Conservation (phyloP, 129 eudicot species). For the Ambrosia artemisiifolia region DNA sequence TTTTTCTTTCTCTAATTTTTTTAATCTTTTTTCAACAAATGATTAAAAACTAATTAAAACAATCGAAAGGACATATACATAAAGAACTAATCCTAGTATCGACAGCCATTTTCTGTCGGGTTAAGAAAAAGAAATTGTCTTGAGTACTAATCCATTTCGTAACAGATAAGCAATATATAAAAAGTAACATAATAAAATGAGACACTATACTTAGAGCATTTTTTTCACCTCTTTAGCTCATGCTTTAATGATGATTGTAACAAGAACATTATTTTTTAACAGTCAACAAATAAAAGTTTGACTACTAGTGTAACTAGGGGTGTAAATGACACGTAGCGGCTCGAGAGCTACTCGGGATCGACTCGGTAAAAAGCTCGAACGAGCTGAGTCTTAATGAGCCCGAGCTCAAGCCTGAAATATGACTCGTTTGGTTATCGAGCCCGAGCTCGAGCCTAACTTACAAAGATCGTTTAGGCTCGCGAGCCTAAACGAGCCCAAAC, state of each 20-base stretch:
- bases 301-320: too few relatives aligned
- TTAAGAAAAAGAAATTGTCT: constrained; percentile 30
- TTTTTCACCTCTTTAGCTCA: constrained; percentile 19
- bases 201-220: constrained; percentile 18
- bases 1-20: constrained; percentile 1
- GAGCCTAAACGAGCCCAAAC: too few relatives aligned
- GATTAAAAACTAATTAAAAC: not conserved
- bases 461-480: too few relatives aligned
- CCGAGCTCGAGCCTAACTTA: too few relatives aligned
- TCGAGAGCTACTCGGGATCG: too few relatives aligned
- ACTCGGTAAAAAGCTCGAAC: too few relatives aligned
- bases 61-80: constrained; percentile 18
- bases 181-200: constrained; percentile 26
- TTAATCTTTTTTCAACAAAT: not conserved
- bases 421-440: too few relatives aligned
- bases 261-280: not conserved
- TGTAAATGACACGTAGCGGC: too few relatives aligned
- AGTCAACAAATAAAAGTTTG: too few relatives aligned
- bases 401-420: too few relatives aligned
- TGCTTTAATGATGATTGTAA: constrained; percentile 10
- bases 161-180: constrained; percentile 26
- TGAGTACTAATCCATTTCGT: constrained; percentile 16
- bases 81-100: constrained; percentile 12
- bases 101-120: constrained; percentile 26
- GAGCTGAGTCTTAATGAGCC: too few relatives aligned